Evolutionary conservation across 1,284 basidiomycete genomes (phyloP).

Genomic region (Lentinula novae-zelandiae): DNA sequence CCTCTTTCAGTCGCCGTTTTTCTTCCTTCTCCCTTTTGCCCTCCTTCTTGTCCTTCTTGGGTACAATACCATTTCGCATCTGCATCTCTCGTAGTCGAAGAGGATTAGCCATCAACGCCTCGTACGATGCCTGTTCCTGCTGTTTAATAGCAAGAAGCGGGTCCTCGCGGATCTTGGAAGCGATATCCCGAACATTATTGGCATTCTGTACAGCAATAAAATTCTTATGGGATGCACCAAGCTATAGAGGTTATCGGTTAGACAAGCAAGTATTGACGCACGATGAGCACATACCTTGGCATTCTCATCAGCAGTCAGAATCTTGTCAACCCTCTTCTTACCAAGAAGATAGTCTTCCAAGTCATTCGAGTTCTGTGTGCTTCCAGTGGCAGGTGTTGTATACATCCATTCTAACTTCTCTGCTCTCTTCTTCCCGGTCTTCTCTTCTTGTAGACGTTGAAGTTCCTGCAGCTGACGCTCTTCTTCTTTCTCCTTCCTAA

Average conservation of each 20-base stretch:
- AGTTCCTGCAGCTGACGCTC: conserved; percentile 96
- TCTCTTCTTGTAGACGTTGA: conserved; percentile 89
- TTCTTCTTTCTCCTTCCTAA: conserved; percentile 96
- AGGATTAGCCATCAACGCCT: conserved; percentile 89
- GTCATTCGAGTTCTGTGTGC: conserved; percentile 82
- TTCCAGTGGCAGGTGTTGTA: conserved; percentile 86
- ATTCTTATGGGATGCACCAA: conserved; percentile 83
- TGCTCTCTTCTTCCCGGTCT: conserved; percentile 90
- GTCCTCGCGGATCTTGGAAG: conserved; percentile 94
- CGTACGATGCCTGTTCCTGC: conserved; percentile 92
- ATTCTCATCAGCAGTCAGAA: conserved; percentile 87
- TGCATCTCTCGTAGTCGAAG: conserved; percentile 82
- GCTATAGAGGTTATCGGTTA: conserved; percentile 32
- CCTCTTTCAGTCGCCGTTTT: conserved; percentile 53
- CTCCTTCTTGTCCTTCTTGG: conserved; percentile 73
- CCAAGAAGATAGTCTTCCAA: conserved; percentile 96
- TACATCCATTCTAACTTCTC: conserved; percentile 99
- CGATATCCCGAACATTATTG: conserved; percentile 85
- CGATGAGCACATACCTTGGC: conserved; percentile 58
- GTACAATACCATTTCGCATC: conserved; percentile 70
- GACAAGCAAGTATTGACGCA: not conserved
- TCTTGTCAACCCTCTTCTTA: conserved; percentile 98
- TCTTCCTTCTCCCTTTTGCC: conserved; percentile 60
- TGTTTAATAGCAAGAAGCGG: conserved; percentile 95
- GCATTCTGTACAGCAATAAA: conserved; percentile 94